Percentiles rank a stretch among this genome's conserved stretches.
Conservation (phyloP, 176 grass and related monocot species). For the Guadua angustifolia region DNA sequence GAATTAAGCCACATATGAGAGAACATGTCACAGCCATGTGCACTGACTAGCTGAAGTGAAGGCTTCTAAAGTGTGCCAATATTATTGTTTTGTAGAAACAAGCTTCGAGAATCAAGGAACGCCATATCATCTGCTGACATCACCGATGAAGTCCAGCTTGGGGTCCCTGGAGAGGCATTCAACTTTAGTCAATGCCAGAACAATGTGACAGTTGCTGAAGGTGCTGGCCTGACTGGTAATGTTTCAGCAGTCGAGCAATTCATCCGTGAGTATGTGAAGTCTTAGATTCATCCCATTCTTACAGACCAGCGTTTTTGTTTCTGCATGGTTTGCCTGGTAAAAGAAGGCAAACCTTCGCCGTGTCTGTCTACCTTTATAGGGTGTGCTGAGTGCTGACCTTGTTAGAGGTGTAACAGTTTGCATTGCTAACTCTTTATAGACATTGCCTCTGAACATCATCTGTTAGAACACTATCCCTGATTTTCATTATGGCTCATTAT, state of each 20-base stretch:
- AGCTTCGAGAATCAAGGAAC: constrained; percentile 81
- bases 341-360: not conserved
- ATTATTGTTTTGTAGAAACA: constrained; percentile 64
- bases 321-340: not conserved
- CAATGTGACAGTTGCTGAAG: constrained; percentile 71
- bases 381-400: not conserved
- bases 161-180: constrained; percentile 69
- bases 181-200: constrained; percentile 82
- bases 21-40: not conserved
- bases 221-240: constrained; percentile 66
- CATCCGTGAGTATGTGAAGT: constrained; percentile 65
- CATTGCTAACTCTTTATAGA: constrained; percentile 7
- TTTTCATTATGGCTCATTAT: not conserved
- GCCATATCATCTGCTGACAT: constrained; percentile 82
- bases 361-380: not conserved
- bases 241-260: constrained; percentile 63
- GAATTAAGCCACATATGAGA: not conserved
- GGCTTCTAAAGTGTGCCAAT: not conserved
- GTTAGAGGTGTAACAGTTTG: constrained; percentile 26
- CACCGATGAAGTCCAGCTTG: constrained; percentile 66
- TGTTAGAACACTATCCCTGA: not conserved
- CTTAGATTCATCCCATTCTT: constrained; percentile 4
- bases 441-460: not conserved
- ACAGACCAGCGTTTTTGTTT: not conserved
- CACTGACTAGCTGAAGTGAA: not conserved